phyloP scores from a whole-genome alignment of 148 eudicot species.

The Bassia scoparia region DNA sequence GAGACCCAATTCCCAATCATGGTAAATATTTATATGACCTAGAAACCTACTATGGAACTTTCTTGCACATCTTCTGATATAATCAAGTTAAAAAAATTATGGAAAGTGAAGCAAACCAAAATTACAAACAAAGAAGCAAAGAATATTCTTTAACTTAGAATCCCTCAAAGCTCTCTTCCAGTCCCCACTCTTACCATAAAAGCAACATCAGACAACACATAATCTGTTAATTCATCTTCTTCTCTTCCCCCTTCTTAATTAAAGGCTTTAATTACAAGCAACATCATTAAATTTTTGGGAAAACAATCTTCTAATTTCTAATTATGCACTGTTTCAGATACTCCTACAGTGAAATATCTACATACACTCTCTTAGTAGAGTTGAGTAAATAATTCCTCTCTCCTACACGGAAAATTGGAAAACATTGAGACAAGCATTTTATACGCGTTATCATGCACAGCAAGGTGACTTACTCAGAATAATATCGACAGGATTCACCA shows the following conservation, averaged over 20 bases:
- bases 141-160: conserved; percentile 6
- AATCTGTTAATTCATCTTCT: not conserved
- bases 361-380: too few relatives aligned
- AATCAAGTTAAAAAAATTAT: not conserved
- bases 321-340: too few relatives aligned
- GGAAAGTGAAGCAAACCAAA: not conserved
- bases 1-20: not conserved
- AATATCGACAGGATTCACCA: too few relatives aligned
- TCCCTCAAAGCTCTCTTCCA: not conserved
- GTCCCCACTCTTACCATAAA: not conserved
- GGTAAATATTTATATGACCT: not conserved
- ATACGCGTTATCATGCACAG: too few relatives aligned
- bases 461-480: too few relatives aligned
- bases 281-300: too few relatives aligned
- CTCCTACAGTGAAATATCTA: too few relatives aligned
- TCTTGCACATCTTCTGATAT: not conserved
- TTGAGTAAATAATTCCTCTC: too few relatives aligned
- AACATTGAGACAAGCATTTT: too few relatives aligned
- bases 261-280: not conserved
- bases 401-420: too few relatives aligned
- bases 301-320: too few relatives aligned
- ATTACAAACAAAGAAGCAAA: not conserved
- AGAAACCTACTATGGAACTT: not conserved
- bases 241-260: not conserved
- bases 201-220: not conserved